phyloP scores from a whole-genome alignment of 208 protist genomes.

The Crithidia acanthocephali region DNA sequence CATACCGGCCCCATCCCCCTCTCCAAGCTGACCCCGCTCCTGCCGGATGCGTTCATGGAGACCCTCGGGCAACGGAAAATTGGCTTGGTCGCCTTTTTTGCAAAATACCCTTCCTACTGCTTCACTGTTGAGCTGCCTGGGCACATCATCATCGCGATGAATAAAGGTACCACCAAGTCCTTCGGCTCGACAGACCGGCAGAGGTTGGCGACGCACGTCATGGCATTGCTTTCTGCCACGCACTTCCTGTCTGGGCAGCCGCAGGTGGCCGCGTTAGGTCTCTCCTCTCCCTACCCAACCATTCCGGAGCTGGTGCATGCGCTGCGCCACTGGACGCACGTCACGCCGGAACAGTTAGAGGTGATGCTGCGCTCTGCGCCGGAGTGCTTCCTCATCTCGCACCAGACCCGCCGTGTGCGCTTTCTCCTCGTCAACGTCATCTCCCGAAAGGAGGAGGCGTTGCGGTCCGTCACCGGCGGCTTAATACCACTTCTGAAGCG shows the following conservation, averaged over 20 bases:
- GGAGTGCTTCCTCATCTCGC: not conserved
- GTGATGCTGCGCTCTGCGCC: slow-evolving; percentile 6
- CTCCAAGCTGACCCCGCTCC: slow-evolving; percentile 48
- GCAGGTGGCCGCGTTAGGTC: slow-evolving; percentile 9
- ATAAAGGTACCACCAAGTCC: slow-evolving; percentile 6
- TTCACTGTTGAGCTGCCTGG: slow-evolving; percentile 40
- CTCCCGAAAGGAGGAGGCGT: not conserved
- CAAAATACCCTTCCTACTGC: slow-evolving; percentile 20
- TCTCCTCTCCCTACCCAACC: slow-evolving; percentile 20
- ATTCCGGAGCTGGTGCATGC: slow-evolving; percentile 14
- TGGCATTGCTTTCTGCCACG: slow-evolving; percentile 45
- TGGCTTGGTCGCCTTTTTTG: slow-evolving; percentile 42
- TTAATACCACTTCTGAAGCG: not conserved
- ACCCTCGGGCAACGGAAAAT: slow-evolving; percentile 24
- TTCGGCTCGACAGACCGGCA: slow-evolving; percentile 30
- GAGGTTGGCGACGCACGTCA: slow-evolving; percentile 28
- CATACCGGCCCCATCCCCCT: slow-evolving; percentile 63
- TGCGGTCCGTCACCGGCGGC: not conserved
- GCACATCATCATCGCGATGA: slow-evolving; percentile 43
- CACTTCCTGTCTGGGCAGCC: slow-evolving; percentile 35
- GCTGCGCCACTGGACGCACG: slow-evolving; percentile 3
- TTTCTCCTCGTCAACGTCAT: slow-evolving; percentile 2
- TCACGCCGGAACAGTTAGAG: not conserved
- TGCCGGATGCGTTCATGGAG: slow-evolving; percentile 73
- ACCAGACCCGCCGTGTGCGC: not conserved